Percentiles rank a stretch among this genome's conserved stretches.
Evolutionary conservation across 2,329 filamentous ascomycete genomes (phyloP).

Genomic region (Arthrocladium fulminans): DNA sequence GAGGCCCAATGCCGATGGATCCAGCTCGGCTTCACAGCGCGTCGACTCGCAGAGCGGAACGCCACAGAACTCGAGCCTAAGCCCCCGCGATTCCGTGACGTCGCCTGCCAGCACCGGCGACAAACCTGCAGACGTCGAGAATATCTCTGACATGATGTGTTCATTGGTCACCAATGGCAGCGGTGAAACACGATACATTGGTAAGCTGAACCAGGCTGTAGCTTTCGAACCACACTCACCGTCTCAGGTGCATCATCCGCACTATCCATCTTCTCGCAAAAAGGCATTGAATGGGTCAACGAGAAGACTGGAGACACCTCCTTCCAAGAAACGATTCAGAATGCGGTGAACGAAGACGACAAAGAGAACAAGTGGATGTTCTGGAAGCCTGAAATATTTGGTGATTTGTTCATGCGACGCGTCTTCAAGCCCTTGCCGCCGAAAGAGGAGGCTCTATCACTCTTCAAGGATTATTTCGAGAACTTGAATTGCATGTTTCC

Average conservation of each 20-base stretch:
- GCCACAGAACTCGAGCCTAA: conserved; percentile 20
- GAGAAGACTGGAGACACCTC: conserved; percentile 92
- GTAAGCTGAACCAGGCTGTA: conserved; percentile 39
- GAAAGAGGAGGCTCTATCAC: conserved; percentile 76
- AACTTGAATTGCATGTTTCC: conserved; percentile 99
- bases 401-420: conserved; percentile 77
- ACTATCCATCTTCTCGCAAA: conserved; percentile 97
- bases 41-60: conserved; percentile 16
- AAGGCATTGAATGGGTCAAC: conserved; percentile 97
- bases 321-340: conserved; percentile 89
- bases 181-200: conserved; percentile 92
- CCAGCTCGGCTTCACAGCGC: conserved; percentile 10
- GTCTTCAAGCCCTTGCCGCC: conserved; percentile 76
- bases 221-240: conserved; percentile 19
- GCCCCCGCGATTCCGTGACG: conserved; percentile 26
- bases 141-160: conserved; percentile 96
- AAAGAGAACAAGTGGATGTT: conserved; percentile 85
- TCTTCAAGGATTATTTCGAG: conserved; percentile 90
- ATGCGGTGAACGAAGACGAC: conserved; percentile 64
- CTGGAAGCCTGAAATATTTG: conserved; percentile 97
- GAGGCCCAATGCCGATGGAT: conserved; percentile 2
- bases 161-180: conserved; percentile 90
- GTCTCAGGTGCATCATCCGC: conserved; percentile 78
- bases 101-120: conserved; percentile 17
- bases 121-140: conserved; percentile 59